Percentiles rank a stretch among this genome's conserved stretches.
phyloP scores from a whole-genome alignment of 225 moss, liverwort and hornwort genomes.

The Lunularia cruciata region DNA sequence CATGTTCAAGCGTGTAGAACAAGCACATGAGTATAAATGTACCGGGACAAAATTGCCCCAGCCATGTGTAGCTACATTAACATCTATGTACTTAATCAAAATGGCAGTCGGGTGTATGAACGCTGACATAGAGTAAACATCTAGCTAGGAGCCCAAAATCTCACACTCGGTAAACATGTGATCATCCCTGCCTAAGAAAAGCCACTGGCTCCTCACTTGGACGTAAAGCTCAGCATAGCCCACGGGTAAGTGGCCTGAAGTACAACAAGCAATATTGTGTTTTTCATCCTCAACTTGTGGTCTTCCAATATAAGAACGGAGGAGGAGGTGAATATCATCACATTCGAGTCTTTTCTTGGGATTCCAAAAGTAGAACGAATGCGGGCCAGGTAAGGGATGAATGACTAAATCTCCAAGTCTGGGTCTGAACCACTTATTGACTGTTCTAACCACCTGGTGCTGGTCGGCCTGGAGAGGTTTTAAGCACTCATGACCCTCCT shows the following conservation, averaged over 20 bases:
- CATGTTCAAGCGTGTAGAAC: no score
- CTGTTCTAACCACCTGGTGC: constrained; percentile 39
- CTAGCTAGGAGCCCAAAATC: constrained; percentile 10
- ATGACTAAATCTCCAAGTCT: constrained; percentile 40
- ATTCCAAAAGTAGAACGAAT: constrained; percentile 47
- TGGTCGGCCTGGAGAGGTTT: constrained; percentile 35
- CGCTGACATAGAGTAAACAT: no score
- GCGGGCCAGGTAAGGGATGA: constrained; percentile 31
- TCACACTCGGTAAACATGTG: constrained; percentile 47
- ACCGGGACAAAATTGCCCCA: no score
- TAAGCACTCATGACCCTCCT: constrained; percentile 31
- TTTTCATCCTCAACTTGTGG: constrained; percentile 36
- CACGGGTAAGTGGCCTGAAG: constrained; percentile 35
- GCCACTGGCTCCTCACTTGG: constrained; percentile 39
- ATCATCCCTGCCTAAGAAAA: constrained; percentile 48
- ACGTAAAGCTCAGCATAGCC: constrained; percentile 49
- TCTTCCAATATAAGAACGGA: constrained; percentile 40
- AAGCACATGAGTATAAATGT: no score
- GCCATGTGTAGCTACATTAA: no score
- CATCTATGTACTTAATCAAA: no score
- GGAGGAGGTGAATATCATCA: constrained; percentile 30
- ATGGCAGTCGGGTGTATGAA: no score
- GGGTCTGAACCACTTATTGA: constrained; percentile 32
- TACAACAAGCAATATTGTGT: constrained; percentile 42
- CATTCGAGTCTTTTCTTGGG: constrained; percentile 21